These are phyloP conservation scores for Ceratocystis cacaofunesta DNA, from an alignment of 2,329 filamentous ascomycete genomes.

Conservation along the genomic window DNA sequence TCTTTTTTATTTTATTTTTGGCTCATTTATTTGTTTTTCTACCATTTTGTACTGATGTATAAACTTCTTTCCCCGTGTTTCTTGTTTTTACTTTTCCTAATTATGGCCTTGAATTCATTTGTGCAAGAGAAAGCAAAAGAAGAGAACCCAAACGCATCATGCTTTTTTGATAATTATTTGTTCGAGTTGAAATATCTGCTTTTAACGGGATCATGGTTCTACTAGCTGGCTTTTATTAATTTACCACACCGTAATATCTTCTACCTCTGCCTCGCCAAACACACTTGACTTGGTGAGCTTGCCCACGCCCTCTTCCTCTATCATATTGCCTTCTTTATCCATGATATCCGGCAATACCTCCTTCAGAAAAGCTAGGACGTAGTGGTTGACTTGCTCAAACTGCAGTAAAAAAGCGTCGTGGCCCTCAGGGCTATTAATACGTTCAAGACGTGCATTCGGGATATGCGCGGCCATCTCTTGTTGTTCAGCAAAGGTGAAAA, in stretches of 20 bases:
- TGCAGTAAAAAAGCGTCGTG: constrained; percentile 94
- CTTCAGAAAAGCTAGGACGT: constrained; percentile 70
- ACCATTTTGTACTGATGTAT: constrained; percentile 3
- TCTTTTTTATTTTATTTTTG: background rate
- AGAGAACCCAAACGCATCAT: background rate
- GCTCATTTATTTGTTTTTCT: constrained; percentile 5
- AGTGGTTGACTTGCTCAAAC: constrained; percentile 89
- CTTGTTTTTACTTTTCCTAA: background rate
- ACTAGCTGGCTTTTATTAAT: background rate
- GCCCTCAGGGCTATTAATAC: constrained; percentile 85
- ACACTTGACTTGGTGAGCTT: constrained; percentile 71
- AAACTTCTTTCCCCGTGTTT: background rate
- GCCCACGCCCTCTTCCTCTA: constrained; percentile 38
- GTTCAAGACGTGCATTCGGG: constrained; percentile 60
- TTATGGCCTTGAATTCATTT: background rate
- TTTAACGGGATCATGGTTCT: background rate
- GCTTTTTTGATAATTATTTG: background rate
- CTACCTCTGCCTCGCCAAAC: constrained; percentile 90
- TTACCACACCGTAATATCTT: constrained; percentile 89
- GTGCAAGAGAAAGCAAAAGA: background rate
- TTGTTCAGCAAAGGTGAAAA: constrained; percentile 96
- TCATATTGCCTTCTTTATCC: constrained; percentile 39
- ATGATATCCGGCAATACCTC: constrained; percentile 82
- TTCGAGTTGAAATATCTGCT: background rate
- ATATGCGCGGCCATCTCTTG: constrained; percentile 77